A percentile compares a stretch with the other conserved stretches of the same genome.
Evolutionary conservation across 768 basidiomycete genomes (phyloP).

Genomic region (Pleurotus citrinopileatus): DNA sequence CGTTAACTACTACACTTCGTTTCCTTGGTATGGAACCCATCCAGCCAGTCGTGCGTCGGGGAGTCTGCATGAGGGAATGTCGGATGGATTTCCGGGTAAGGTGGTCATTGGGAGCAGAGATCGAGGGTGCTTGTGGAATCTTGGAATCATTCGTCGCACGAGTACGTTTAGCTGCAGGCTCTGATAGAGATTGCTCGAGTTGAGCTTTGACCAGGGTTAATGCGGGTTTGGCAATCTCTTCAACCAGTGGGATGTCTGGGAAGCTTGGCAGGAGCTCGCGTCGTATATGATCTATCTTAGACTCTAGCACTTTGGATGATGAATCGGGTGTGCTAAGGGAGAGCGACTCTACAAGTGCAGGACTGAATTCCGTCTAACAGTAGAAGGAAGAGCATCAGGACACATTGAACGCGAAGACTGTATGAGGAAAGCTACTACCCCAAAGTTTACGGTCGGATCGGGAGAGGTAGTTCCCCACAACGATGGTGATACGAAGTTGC

Average conservation of each 20-base stretch:
- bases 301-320: slow-evolving; percentile 13
- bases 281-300: slow-evolving; percentile 27
- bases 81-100: slow-evolving; percentile 6
- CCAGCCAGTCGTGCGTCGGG: not conserved
- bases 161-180: too few species aligned
- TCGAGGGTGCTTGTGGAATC: not conserved
- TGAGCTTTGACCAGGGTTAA: too few species aligned
- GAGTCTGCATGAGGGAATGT: slow-evolving; percentile 1
- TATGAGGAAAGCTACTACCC: slow-evolving; percentile 10
- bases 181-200: too few species aligned
- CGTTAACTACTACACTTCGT: not conserved
- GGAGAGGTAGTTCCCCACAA: not conserved
- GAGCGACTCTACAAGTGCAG: slow-evolving; percentile 19
- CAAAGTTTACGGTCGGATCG: slow-evolving; percentile 14
- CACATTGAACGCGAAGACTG: not conserved
- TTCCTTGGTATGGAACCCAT: not conserved
- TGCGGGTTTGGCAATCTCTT: too few species aligned
- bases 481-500: not conserved
- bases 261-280: slow-evolving; percentile 23
- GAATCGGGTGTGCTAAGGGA: slow-evolving; percentile 13
- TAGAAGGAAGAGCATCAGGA: not conserved
- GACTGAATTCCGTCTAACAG: slow-evolving; percentile 18
- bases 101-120: not conserved
- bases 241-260: slow-evolving; percentile 24
- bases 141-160: too few species aligned